Evolutionary conservation across 345 rosid species (phyloP).

Genomic region (Salix udensis): DNA sequence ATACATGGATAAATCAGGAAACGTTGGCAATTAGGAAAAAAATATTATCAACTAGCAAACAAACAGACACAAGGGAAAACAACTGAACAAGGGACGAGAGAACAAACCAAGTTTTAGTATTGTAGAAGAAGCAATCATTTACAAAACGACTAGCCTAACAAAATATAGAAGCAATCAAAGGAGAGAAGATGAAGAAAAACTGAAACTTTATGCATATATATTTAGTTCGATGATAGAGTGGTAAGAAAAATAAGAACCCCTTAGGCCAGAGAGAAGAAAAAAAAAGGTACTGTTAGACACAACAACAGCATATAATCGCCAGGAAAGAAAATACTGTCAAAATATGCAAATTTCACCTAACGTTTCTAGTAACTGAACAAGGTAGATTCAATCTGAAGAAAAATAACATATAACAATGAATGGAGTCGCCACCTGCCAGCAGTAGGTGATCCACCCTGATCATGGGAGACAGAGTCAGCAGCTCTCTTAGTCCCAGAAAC

Average conservation of each 20-base stretch:
- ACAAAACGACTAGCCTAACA: neutral
- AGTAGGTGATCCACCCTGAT: constrained; percentile 63
- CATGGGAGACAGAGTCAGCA: constrained; percentile 60
- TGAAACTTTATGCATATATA: neutral
- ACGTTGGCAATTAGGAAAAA: neutral
- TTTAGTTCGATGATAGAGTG: neutral
- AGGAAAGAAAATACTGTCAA: neutral
- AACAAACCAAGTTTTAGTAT: neutral
- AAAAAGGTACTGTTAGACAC: too few relatives aligned
- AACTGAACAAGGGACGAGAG: neutral
- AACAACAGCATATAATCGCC: neutral
- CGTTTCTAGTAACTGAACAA: constrained; percentile 9
- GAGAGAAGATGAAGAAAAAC: neutral
- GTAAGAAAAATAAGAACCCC: neutral
- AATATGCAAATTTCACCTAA: neutral
- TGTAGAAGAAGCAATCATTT: neutral
- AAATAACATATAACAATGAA: neutral
- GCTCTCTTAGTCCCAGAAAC: constrained; percentile 64
- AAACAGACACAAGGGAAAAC: neutral
- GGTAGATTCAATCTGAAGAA: neutral
- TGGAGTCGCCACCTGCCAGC: constrained; percentile 39
- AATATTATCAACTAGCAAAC: neutral
- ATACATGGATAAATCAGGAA: neutral
- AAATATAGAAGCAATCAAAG: neutral
- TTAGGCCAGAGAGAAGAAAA: neutral